Base-by-base conservation (phyloP, 1,284 basidiomycete genomes). In the Rhizopogon parksii region DNA sequence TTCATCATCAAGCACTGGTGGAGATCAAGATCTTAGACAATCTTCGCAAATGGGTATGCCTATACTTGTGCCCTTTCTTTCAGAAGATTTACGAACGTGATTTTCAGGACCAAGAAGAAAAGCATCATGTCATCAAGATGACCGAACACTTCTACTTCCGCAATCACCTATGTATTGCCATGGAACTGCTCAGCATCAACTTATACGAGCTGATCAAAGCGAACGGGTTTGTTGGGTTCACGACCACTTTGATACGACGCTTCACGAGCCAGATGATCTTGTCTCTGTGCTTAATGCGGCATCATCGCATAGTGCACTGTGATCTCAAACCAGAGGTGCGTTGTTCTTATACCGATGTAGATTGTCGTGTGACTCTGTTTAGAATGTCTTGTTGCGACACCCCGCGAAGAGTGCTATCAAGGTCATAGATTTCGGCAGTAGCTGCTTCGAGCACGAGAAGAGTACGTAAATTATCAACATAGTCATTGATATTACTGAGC, bases 151-250 rank as follows among this genome's bases (percentile, higher is more conserved):
- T 99, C 71, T 95, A 95, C 64, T 99, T 99, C 82, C 84, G 96
- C 54, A 89, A 88, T 58, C 96, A 99, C 69, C 78, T 99, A 14
- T 99, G 96, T 71, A 99, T 99, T 57, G 95, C 95, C 15, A 99
- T 94, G 78, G 96, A 99, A 71, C 75, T 99, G 47, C 77, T 99
- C 55, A 96, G 94, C 69, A 98, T 99, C 75, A 99, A 99, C 70
- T 76, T 99, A 47, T 99, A 99, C 73, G 96, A 99, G 72, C 76
- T 99, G 54, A 98, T 99, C 78, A 99, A 99, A 72, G 95, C 95
- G 17, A 99, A 99, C 70, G 91, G 89, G 58, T 99, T 99, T 63
- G 89, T 89, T 40, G 96, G 96, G 11, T 99, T 99, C 70, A 91
- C 95, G 27, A 97, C 95, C 0, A 82, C 81, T 8, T 77, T 99